Percentiles rank a stretch among this genome's conserved stretches.
Conservation (phyloP, 352 stramenopile species). For the Elongisporangium prolatum region DNA sequence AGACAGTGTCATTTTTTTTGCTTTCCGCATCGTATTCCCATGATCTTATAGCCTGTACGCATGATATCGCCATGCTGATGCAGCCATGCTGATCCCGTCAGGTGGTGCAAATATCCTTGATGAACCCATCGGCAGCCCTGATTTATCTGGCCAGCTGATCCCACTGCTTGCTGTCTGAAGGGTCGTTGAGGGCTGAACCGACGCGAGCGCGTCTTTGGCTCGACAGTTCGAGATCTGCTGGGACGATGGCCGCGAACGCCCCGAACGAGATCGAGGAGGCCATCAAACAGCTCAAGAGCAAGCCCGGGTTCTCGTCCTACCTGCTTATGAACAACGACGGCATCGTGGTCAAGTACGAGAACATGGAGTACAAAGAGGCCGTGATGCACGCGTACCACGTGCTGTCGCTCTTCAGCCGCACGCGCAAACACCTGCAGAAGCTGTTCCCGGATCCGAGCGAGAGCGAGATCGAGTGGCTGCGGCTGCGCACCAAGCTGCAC, state of each 20-base stretch:
- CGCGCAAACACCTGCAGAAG: conserved; percentile 80
- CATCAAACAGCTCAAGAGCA: conserved; percentile 91
- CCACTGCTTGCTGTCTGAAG: not conserved
- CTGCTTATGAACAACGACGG: conserved; percentile 93
- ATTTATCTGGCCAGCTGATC: not conserved
- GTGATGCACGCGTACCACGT: conserved; percentile 92
- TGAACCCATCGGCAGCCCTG: not conserved
- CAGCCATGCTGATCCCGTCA: not conserved
- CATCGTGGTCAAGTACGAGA: conserved; percentile 92
- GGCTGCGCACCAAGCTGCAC: conserved; percentile 87
- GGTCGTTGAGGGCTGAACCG: not conserved
- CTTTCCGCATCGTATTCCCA: not conserved
- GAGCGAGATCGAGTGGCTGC: conserved; percentile 88
- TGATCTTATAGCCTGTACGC: not conserved
- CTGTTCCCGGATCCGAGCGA: conserved; percentile 83
- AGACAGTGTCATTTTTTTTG: not conserved
- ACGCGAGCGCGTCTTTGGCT: not conserved
- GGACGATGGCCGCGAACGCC: conserved; percentile 59
- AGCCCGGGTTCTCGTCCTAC: conserved; percentile 86
- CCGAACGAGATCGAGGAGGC: conserved; percentile 91
- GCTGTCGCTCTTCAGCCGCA: conserved; percentile 81
- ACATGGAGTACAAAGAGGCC: conserved; percentile 89
- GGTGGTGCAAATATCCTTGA: not conserved
- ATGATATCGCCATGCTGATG: no score
- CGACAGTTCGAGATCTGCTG: not conserved